Conservation (phyloP, 345 rosid species). For the Citrus sp. region DNA sequence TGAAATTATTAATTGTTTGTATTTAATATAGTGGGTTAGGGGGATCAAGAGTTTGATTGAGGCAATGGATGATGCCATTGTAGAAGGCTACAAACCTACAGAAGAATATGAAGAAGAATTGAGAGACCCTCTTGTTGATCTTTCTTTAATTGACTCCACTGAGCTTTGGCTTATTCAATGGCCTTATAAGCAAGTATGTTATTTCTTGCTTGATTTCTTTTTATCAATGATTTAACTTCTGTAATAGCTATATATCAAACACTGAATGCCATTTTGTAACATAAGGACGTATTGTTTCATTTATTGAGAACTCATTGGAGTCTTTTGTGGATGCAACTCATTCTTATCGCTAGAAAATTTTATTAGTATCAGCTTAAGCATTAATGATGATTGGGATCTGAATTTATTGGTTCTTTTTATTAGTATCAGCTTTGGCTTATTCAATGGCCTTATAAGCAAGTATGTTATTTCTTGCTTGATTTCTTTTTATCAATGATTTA, state of each 20-base stretch:
- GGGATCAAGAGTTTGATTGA: not conserved
- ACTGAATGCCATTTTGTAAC: not conserved
- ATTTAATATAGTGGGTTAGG: not conserved
- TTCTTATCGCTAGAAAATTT: no score
- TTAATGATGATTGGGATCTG: not conserved
- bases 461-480: conserved; percentile 12
- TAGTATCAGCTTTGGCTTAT: conserved; percentile 69
- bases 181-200: conserved; percentile 35
- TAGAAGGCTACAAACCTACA: conserved; percentile 35
- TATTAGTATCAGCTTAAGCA: no score
- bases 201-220: not conserved
- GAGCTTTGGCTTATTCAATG: conserved; percentile 60
- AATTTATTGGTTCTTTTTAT: not conserved
- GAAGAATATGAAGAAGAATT: conserved; percentile 39
- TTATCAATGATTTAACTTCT: not conserved
- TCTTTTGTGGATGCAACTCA: not conserved
- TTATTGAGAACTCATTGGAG: not conserved
- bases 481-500: not conserved
- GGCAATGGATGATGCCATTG: conserved; percentile 21
- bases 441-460: conserved; percentile 25
- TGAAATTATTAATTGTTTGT: not conserved
- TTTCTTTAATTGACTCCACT: conserved; percentile 27
- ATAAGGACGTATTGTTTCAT: not conserved
- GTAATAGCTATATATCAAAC: not conserved
- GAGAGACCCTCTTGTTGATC: conserved; percentile 39